Base-by-base conservation (phyloP, 805 yeast species). In the Yarrowia porcina region DNA sequence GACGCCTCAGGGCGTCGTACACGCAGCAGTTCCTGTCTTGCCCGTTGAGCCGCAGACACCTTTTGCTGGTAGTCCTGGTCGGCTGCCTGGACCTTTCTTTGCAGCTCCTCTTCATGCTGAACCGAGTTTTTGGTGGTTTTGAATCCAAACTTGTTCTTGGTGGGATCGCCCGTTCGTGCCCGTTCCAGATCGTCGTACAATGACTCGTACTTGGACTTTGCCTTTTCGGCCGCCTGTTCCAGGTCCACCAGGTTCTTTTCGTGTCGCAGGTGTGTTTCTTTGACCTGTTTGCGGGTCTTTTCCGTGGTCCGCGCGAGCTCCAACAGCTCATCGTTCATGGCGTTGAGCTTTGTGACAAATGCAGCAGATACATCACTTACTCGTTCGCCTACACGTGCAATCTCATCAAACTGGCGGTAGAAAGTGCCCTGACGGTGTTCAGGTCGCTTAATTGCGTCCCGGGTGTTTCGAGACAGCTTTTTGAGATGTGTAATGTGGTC, bases 101-200 rank as follows among this genome's bases (percentile, higher is more conserved):
- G 84, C 18, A 93, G 77, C 56, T 92, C 97, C 71, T 93, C 98
- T 71, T 94, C 98, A 71, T 87, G 89, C 75, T 93, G 97, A 54
- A 81, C 83, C 1, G 88, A 84, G 0, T 91, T 85, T 67, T 87
- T 87, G 41, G 89, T 83, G 65, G 88, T 87, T 71, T 89, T 89
- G 71, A 94, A 80, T 2, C 93, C 75, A 59, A 92, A 85, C 66
- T 88, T 87, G 68, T 90, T 90, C 73, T 88, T 89, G 64, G 87
- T 81, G 20, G 96, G 97, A 71, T 93, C 97, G 0, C 89, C 82
- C 44, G 85, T 80, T 70, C 87, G 84, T 45, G 91, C 80, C 68
- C 88, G 86, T 68, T 93, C 97, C 73, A 90, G 82, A 68, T 94
- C 98, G 61, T 85, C 88, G 70, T 97, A 90, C 25, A 91, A 76